These are phyloP conservation scores for Parmales sp. DNA, from an alignment of 108 stramenopile genomes.

Conservation along the genomic window DNA sequence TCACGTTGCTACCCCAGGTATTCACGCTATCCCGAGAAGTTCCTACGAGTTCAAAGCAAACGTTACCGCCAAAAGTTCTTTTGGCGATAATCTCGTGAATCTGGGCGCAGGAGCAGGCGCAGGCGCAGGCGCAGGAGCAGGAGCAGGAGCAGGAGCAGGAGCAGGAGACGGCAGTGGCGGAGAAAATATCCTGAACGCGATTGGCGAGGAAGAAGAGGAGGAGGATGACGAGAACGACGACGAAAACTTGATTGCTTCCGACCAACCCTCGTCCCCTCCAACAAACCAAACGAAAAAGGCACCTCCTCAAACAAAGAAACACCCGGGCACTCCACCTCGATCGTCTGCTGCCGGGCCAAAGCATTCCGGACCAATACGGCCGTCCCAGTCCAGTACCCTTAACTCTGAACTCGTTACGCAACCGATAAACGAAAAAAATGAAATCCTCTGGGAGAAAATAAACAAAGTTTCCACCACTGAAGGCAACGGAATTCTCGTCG, in stretches of 20 bases:
- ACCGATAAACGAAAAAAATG: not conserved
- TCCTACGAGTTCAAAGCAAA: not conserved
- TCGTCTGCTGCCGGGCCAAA: not conserved
- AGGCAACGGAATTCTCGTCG: not conserved
- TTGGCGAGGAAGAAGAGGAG: not conserved
- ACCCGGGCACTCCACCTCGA: not conserved
- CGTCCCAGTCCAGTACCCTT: not conserved
- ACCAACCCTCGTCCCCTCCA: too few species aligned
- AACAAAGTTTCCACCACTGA: not conserved
- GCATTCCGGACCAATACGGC: not conserved
- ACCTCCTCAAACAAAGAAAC: not conserved
- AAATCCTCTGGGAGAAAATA: slow-evolving; percentile 8
- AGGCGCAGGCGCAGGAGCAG: not conserved
- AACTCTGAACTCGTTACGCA: not conserved
- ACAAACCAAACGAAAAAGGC: not conserved
- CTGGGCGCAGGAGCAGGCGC: not conserved
- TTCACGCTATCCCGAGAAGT: not conserved
- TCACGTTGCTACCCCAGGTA: not conserved
- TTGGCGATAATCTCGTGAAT: not conserved
- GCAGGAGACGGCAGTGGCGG: not conserved
- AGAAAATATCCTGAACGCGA: not conserved
- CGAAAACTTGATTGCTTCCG: not conserved
- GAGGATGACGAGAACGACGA: not conserved
- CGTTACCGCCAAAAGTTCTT: not conserved
- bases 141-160: not conserved